Evolutionary conservation across 306 rosid genomes (phyloP).

Genomic region (Senna siamea): DNA sequence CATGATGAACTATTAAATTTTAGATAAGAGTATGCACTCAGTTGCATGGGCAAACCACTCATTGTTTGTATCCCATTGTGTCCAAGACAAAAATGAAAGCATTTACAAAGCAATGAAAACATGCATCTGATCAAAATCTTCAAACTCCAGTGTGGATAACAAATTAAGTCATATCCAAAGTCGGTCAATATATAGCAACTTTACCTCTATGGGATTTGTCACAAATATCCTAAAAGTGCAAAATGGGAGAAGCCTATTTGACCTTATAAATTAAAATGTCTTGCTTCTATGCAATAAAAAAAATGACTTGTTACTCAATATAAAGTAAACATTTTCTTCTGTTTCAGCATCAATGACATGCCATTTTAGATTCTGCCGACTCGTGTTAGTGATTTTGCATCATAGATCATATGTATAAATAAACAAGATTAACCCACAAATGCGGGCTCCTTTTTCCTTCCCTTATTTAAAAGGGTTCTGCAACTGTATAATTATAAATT

Average conservation of each 20-base stretch:
- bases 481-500: too few species aligned
- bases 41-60: conserved; percentile 21
- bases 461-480: too few species aligned
- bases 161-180: background rate
- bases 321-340: too few species aligned
- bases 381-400: too few species aligned
- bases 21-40: background rate
- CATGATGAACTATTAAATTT: conserved; percentile 40
- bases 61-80: background rate
- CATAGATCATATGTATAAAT: too few species aligned
- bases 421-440: too few species aligned
- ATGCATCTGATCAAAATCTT: conserved; percentile 1
- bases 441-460: too few species aligned
- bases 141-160: conserved; percentile 1
- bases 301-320: background rate
- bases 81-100: conserved; percentile 8
- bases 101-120: conserved; percentile 10
- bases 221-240: background rate
- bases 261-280: background rate
- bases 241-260: background rate
- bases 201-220: background rate
- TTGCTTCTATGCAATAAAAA: background rate
- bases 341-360: background rate
- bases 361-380: background rate
- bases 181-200: background rate